Percentiles rank a stretch among this genome's conserved stretches.
Evolutionary conservation across 106 monocot genomes (phyloP).

Genomic region (Allium sativum): DNA sequence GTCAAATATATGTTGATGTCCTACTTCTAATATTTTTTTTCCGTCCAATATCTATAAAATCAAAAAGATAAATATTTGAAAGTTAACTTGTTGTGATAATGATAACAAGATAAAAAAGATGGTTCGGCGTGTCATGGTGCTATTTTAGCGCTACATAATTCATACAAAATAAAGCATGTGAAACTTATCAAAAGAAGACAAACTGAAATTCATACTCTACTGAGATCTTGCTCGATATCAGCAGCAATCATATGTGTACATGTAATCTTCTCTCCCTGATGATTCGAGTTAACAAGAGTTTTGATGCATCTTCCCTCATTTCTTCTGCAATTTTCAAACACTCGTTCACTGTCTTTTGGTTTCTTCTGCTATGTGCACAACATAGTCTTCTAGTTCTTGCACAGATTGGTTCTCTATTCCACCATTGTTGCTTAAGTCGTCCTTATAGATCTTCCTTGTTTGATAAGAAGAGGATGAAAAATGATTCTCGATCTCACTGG

Average conservation of each 20-base stretch:
- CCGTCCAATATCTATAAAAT: no score
- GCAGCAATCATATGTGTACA: constrained; percentile 54
- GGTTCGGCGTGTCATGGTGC: no score
- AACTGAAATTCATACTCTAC: constrained; percentile 50
- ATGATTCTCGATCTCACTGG: constrained; percentile 17
- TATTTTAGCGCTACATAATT: no score
- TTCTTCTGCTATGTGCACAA: constrained; percentile 65
- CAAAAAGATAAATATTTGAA: no score
- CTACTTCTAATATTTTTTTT: no score
- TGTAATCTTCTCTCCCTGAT: constrained; percentile 84
- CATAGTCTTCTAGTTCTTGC: constrained; percentile 76
- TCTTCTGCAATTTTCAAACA: constrained; percentile 78
- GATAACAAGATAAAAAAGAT: no score
- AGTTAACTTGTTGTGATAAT: no score
- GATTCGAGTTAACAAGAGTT: constrained; percentile 66
- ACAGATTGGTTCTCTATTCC: constrained; percentile 67
- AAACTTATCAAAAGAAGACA: no score
- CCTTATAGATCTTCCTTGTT: constrained; percentile 29
- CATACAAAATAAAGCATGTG: no score
- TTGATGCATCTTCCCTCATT: constrained; percentile 69
- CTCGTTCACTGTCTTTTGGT: constrained; percentile 53
- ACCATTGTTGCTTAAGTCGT: constrained; percentile 35
- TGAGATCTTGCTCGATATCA: constrained; percentile 70
- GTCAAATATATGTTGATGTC: no score
- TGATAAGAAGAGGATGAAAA: constrained; percentile 16